Conservation (phyloP, 2,329 filamentous ascomycete species). For the Microascus cirrosus region DNA sequence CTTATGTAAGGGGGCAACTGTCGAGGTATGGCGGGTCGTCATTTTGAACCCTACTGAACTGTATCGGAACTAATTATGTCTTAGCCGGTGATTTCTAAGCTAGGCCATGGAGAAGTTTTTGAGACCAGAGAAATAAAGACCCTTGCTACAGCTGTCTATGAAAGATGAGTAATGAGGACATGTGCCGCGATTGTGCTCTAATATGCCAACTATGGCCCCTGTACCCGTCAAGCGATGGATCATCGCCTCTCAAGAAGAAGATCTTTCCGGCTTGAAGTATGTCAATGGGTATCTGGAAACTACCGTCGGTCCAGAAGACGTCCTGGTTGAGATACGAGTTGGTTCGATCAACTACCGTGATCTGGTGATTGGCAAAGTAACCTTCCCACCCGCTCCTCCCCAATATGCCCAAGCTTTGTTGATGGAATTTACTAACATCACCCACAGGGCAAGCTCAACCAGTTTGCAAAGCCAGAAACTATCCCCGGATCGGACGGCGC, state of each 20-base stretch:
- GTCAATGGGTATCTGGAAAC: neutral
- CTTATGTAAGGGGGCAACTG: too few species aligned
- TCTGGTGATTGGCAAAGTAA: conserved; percentile 24
- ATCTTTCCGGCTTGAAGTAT: neutral
- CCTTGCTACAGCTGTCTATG: too few species aligned
- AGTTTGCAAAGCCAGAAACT: conserved; percentile 10
- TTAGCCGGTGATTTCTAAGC: too few species aligned
- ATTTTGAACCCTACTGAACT: too few species aligned
- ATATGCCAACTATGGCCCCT: neutral
- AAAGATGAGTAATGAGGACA: too few species aligned
- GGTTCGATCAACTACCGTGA: conserved; percentile 39
- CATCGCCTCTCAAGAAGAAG: neutral
- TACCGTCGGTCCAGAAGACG: conserved; percentile 43
- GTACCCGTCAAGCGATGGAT: neutral
- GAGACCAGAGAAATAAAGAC: too few species aligned
- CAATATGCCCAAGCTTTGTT: neutral
- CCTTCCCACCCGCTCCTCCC: conserved; percentile 1
- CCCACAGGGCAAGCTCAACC: neutral
- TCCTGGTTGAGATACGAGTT: conserved; percentile 45
- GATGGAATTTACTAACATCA: conserved; percentile 7
- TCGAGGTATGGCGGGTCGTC: too few species aligned
- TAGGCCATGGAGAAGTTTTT: too few species aligned
- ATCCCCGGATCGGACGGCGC: conserved; percentile 27
- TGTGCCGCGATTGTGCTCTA: too few species aligned
- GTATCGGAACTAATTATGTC: too few species aligned